A percentile compares a stretch with the other conserved stretches of the same genome.
phyloP scores from a whole-genome alignment of 768 basidiomycete genomes.

The Agaricus sinodeliciosus region DNA sequence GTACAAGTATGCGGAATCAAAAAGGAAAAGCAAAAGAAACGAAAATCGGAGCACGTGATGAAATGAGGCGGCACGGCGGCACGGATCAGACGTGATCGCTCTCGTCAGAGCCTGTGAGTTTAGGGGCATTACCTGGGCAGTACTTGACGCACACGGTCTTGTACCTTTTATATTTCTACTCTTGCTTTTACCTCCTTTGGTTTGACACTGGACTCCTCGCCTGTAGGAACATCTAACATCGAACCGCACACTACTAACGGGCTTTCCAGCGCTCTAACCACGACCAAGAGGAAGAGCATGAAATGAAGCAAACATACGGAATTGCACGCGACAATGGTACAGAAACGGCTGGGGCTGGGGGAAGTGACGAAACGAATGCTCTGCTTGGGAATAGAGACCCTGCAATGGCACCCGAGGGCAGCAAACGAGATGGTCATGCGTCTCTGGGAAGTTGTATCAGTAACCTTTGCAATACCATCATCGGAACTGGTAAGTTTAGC shows the following conservation, averaged over 20 bases:
- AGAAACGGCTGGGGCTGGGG: slow-evolving; percentile 18
- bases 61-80: too few relatives aligned
- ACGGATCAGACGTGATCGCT: too few relatives aligned
- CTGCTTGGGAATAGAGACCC: slow-evolving; percentile 39
- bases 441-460: slow-evolving; percentile 62
- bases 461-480: slow-evolving; percentile 85
- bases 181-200: not conserved
- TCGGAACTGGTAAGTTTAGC: slow-evolving; percentile 69
- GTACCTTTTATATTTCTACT: not conserved
- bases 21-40: too few relatives aligned
- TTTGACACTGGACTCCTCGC: not conserved
- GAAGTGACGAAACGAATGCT: slow-evolving; percentile 46
- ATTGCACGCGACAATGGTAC: slow-evolving; percentile 31
- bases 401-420: slow-evolving; percentile 13
- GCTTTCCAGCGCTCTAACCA: slow-evolving; percentile 8
- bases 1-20: too few relatives aligned
- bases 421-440: slow-evolving; percentile 57
- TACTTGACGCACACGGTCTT: not conserved
- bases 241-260: not conserved
- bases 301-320: slow-evolving; percentile 71
- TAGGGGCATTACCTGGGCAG: not conserved
- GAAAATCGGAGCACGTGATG: too few relatives aligned
- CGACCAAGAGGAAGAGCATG: slow-evolving; percentile 30
- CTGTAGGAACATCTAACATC: not conserved
- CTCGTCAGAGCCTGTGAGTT: too few relatives aligned